Evolutionary conservation across 176 grass and related monocot species (phyloP), one percentile per base, ranked within the genome.

Genomic region (Miscanthus lutarioriparius): DNA sequence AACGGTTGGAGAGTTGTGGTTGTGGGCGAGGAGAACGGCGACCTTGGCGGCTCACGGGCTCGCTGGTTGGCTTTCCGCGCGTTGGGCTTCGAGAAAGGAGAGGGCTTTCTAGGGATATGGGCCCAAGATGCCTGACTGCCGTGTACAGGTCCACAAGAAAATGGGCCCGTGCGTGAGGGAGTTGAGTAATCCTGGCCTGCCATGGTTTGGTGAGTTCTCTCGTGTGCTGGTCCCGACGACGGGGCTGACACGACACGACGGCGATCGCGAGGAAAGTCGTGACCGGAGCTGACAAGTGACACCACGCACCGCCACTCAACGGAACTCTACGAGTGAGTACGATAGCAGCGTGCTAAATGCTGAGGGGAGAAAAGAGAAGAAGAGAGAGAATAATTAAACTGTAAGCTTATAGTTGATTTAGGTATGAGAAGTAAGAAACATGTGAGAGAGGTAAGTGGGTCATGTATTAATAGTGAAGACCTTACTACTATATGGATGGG

Each of bases 11-110:
- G 2, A 13, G 10, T 1, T n/a, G 53, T 47, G 25, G 22, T 35
- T 35, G 33, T 20, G 27, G 10, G 72, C 14, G 71, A 74, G 30
- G 64, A 81, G 33, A 43, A 43, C n/a, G 33, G 16, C 48, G 44
- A 12, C 43, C 41, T 13, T 63, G 20, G 69, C 49, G 14, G 48
- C 41, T 59, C 30, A 41, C 41, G 80, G 23, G 37, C 47, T 49
- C 47, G 47, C 67, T 63, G 3, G 54, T 3, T 48, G 9, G 66
- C 1, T 27, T n/a, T 51, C 13, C 1, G 56, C 4, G n/a, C 67
- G 7, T 84, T 35, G 82, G 47, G 38, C 70, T 48, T 47, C 12
- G 82, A 9, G 64, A 89, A 85, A 80, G 51, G 17, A 0, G 3
- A 9, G 8, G 39, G 39, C 30, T 80, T 81, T 85, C 51, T 85